Evolutionary conservation across 148 eudicot species (phyloP).

Genomic region (Chenopodium suecicum): DNA sequence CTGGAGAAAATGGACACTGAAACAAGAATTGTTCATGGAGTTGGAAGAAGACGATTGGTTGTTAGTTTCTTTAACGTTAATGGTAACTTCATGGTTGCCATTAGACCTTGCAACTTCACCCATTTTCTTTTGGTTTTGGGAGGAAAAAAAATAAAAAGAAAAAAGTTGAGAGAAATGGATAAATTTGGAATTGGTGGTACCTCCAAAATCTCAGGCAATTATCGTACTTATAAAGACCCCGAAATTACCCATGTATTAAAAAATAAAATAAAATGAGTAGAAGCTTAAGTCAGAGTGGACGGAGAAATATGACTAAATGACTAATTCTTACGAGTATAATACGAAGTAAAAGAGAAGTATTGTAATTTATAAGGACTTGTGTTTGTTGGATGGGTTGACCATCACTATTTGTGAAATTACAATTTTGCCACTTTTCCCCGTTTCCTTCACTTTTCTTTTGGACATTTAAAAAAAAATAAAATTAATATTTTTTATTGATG

Average conservation of each 20-base stretch:
- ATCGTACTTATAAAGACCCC: slow-evolving; percentile 26
- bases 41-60: slow-evolving; percentile 25
- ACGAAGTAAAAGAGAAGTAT: not conserved
- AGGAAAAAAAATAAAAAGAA: not conserved
- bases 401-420: not conserved
- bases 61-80: slow-evolving; percentile 40
- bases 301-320: not conserved
- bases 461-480: too few species aligned
- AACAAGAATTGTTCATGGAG: slow-evolving; percentile 21
- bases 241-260: not conserved
- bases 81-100: slow-evolving; percentile 49
- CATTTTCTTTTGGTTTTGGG: slow-evolving; percentile 31
- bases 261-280: not conserved
- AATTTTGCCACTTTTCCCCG: not conserved
- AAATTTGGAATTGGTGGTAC: not conserved
- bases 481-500: not conserved
- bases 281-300: not conserved
- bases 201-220: slow-evolving; percentile 7
- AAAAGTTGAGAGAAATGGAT: not conserved
- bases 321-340: not conserved
- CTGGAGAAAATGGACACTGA: slow-evolving; percentile 54
- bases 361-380: slow-evolving; percentile 16
- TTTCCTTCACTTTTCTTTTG: not conserved
- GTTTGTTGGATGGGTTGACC: slow-evolving; percentile 35
- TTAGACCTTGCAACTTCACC: slow-evolving; percentile 55